phyloP scores from a whole-genome alignment of 2,329 filamentous ascomycete genomes.

The Aspergillus pseudoviridinutans region DNA sequence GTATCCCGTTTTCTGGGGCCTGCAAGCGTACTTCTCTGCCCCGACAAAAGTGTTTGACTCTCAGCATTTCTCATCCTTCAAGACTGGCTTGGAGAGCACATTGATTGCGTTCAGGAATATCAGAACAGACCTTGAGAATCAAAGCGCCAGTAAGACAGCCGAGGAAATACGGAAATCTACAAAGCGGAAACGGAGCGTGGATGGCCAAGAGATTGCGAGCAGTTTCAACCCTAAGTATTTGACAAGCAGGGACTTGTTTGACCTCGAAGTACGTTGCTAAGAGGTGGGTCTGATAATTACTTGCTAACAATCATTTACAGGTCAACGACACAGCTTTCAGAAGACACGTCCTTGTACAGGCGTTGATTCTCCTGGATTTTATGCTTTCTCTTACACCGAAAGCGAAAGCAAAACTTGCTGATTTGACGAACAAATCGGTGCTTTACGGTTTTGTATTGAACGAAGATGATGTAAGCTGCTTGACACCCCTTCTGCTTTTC shows the following conservation, averaged over 20 bases:
- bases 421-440: conserved; percentile 79
- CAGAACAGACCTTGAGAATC: conserved; percentile 64
- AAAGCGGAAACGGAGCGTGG: conserved; percentile 67
- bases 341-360: conserved; percentile 90
- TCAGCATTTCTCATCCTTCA: conserved; percentile 63
- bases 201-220: conserved; percentile 61
- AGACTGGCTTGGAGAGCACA: conserved; percentile 58
- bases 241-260: conserved; percentile 94
- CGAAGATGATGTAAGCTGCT: conserved; percentile 69
- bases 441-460: conserved; percentile 74
- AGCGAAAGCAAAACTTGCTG: conserved; percentile 73
- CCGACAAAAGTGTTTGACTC: conserved; percentile 76
- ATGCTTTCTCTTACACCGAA: conserved; percentile 81
- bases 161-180: conserved; percentile 62
- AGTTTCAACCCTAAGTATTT: conserved; percentile 97
- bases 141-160: conserved; percentile 52
- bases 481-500: not conserved
- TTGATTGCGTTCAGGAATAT: conserved; percentile 71
- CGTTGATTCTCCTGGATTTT: conserved; percentile 91
- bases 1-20: conserved; percentile 89
- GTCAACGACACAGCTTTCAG: conserved; percentile 92
- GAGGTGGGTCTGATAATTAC: conserved; percentile 1
- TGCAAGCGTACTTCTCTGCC: conserved; percentile 89
- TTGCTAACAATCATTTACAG: conserved; percentile 43
- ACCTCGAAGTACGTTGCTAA: conserved; percentile 67